Evolutionary conservation across 176 grass and related monocot genomes (phyloP).

Genomic region (Oryza meyeriana): DNA sequence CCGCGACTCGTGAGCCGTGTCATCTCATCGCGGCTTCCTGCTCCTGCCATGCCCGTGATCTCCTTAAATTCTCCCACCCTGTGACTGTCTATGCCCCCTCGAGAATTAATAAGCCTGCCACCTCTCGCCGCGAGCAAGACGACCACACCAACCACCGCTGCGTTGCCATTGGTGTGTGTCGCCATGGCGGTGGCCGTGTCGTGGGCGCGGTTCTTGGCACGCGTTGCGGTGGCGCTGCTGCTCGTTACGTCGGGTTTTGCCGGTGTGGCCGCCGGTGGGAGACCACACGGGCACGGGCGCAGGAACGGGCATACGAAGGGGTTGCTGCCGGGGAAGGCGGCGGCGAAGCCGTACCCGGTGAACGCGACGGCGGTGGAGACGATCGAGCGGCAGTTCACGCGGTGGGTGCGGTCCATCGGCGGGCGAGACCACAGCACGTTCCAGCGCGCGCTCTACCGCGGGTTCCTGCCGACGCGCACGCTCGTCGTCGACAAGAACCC

Average conservation of each 20-base stretch:
- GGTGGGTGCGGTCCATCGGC: conserved; percentile 74
- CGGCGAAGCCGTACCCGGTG: conserved; percentile 41
- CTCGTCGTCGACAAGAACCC: conserved; percentile 72
- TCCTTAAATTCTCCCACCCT: conserved; percentile 19
- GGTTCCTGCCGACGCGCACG: conserved; percentile 45
- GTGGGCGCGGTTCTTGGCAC: not conserved
- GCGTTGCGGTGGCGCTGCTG: not conserved
- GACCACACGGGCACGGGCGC: not conserved
- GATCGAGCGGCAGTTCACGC: conserved; percentile 68
- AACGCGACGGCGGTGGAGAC: conserved; percentile 58
- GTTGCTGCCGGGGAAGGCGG: conserved; percentile 37
- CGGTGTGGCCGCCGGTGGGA: not conserved
- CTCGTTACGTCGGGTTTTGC: conserved; percentile 9
- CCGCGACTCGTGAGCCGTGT: conserved; percentile 33
- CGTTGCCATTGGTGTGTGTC: not conserved
- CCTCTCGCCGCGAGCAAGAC: not conserved
- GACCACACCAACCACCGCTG: not conserved
- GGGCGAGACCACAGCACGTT: conserved; percentile 54
- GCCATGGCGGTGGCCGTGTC: not conserved
- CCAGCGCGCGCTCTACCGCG: conserved; percentile 47
- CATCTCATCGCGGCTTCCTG: not conserved
- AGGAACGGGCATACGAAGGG: conserved; percentile 41
- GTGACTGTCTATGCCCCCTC: not conserved
- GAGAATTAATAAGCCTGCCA: conserved; percentile 10
- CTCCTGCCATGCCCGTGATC: conserved; percentile 21